Conservation (phyloP, 1,284 basidiomycete genomes). For the Heterobasidion irregulare region DNA sequence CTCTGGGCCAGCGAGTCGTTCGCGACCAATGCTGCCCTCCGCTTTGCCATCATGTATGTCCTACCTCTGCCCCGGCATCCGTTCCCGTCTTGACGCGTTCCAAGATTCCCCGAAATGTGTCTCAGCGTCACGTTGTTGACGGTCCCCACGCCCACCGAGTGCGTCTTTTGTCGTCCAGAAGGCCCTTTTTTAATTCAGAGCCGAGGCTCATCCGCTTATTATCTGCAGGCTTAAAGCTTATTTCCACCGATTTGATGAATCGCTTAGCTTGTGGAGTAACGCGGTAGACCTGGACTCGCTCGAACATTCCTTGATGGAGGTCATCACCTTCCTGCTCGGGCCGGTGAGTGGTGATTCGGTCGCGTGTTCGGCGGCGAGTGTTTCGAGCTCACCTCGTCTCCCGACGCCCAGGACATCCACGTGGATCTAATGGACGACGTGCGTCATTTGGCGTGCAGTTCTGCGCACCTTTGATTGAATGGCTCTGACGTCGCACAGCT, state of each 20-base stretch:
- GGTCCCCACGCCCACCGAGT: slow-evolving; percentile 29
- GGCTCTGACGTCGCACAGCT: slow-evolving; percentile 2
- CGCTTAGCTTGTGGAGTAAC: slow-evolving; percentile 54
- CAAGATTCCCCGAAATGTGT: slow-evolving; percentile 65
- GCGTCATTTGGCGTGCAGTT: neutral
- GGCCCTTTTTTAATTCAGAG: no score
- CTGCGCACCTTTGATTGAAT: neutral
- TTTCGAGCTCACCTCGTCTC: slow-evolving; percentile 1
- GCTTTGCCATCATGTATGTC: slow-evolving; percentile 54
- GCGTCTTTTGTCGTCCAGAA: neutral
- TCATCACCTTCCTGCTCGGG: slow-evolving; percentile 45
- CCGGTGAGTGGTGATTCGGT: slow-evolving; percentile 24
- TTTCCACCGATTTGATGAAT: slow-evolving; percentile 52
- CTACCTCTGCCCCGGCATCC: slow-evolving; percentile 11
- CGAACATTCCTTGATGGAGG: slow-evolving; percentile 55
- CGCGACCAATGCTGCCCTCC: slow-evolving; percentile 43
- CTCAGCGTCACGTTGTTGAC: slow-evolving; percentile 62
- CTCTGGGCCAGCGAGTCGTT: slow-evolving; percentile 56
- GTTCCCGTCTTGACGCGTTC: neutral
- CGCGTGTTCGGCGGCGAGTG: neutral
- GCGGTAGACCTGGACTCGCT: slow-evolving; percentile 60
- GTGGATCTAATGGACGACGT: slow-evolving; percentile 28
- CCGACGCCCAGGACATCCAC: slow-evolving; percentile 33
- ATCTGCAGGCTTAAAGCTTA: slow-evolving; percentile 43
- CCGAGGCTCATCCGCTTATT: neutral